phyloP scores from a whole-genome alignment of 768 basidiomycete genomes.

The Tricholoma furcatifolium region DNA sequence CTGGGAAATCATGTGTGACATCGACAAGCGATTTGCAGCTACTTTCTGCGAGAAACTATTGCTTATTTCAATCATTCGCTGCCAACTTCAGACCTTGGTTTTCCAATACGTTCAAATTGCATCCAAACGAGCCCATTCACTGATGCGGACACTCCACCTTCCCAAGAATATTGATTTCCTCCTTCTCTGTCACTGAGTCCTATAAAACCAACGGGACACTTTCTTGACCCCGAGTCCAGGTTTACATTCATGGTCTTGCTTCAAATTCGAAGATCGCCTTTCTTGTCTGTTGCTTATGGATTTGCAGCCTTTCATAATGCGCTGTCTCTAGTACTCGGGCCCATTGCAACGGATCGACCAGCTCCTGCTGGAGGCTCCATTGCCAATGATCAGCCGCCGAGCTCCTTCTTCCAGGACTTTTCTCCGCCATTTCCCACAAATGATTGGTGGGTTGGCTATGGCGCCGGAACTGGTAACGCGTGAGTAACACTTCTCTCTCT shows the following conservation, averaged over 20 bases:
- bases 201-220: constrained; percentile 15
- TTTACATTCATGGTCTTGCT: constrained; percentile 13
- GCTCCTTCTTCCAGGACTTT: constrained; percentile 32
- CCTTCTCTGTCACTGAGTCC: background rate
- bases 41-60: background rate
- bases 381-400: constrained; percentile 26
- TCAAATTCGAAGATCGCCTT: constrained; percentile 2
- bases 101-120: constrained; percentile 1
- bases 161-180: constrained; percentile 4
- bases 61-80: constrained; percentile 1
- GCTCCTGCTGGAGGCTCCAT: constrained; percentile 24
- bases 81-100: background rate
- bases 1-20: constrained; percentile 6
- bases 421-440: constrained; percentile 33
- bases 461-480: constrained; percentile 24
- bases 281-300: constrained; percentile 9
- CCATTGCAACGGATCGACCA: constrained; percentile 24
- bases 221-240: background rate
- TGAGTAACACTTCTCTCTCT: constrained; percentile 8
- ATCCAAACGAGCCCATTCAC: background rate
- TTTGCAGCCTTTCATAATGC: constrained; percentile 5
- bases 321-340: constrained; percentile 21
- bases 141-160: background rate
- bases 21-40: background rate
- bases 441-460: constrained; percentile 35